Evolutionary conservation across 257 asterid genomes (phyloP), one percentile per base, ranked within the genome.

Genomic region (Nicotiana paniculata): DNA sequence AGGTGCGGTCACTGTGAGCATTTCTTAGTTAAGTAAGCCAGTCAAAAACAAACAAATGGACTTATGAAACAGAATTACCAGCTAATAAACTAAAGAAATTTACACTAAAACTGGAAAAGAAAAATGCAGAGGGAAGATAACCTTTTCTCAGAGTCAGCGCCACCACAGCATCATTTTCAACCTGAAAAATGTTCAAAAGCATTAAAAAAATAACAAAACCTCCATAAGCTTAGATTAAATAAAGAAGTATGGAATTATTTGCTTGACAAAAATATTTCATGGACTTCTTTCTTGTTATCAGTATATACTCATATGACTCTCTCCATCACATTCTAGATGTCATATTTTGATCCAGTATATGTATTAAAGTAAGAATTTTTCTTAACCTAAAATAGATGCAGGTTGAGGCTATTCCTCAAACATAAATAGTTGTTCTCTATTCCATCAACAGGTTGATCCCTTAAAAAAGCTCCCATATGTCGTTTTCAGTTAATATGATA

Each of bases 61-160:
- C 54, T 17, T 35, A 17, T 4, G 55, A n/a, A 37, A 69, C 57
- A 69, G 2, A n/a, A 69, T n/a, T 69, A n/a, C 39, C 77, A 72
- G 79, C 46, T 28, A 51, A 13, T 75, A 11, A 75, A 75, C 78
- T 6, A 12, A 1, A 24, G n/a, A 72, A 43, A 43, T 72, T 21
- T 72, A 21, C 3, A 6, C 58, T 72, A 46, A 43, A 72, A 72
- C 39, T 43, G 37, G 78, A 72, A 65, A 81, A 63, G 66, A n/a
- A 15, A 54, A 33, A 69, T 43, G 57, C 58, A 48, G 78, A 43
- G 81, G 53, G 28, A 66, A 32, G 37, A 77, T 79, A 85, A 94
- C 99, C 99, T 96, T 96, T 94, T 92, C 98, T 88, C 90, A 96
- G 85, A 84, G 96, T 91, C 84, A 96, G 88, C 64, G 97, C 98